These are phyloP conservation scores for Hanseniaspora guilliermondii DNA, from an alignment of 805 yeast genomes.

Conservation along the genomic window DNA sequence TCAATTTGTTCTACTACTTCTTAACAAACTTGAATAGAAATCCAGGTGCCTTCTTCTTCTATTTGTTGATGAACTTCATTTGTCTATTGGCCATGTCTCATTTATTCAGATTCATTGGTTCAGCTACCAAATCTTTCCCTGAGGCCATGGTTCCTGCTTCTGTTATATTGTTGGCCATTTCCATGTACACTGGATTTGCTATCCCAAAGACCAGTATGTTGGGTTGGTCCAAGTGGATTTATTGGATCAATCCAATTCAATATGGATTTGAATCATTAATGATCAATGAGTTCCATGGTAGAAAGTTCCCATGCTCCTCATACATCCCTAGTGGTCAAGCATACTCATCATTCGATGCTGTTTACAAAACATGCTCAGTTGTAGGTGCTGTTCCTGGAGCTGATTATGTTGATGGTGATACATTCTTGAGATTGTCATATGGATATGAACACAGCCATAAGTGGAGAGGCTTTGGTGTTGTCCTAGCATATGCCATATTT, in stretches of 20 bases:
- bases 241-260: constrained; percentile 46
- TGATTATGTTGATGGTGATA: constrained; percentile 39
- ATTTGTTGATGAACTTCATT: constrained; percentile 32
- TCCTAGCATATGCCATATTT: constrained; percentile 41
- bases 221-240: constrained; percentile 58
- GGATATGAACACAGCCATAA: constrained; percentile 35
- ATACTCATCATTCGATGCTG: constrained; percentile 27
- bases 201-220: constrained; percentile 44
- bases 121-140: constrained; percentile 35
- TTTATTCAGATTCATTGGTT: constrained; percentile 42
- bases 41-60: constrained; percentile 45
- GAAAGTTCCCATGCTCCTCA: constrained; percentile 34
- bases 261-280: constrained; percentile 47
- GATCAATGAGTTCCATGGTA: constrained; percentile 43
- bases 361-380: constrained; percentile 41
- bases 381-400: constrained; percentile 47
- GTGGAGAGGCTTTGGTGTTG: constrained; percentile 59
- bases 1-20: constrained; percentile 41
- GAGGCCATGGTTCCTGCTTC: constrained; percentile 52
- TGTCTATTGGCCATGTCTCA: constrained; percentile 44
- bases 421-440: constrained; percentile 35
- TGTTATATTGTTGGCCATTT: constrained; percentile 35
- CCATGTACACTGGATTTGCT: constrained; percentile 46
- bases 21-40: constrained; percentile 41
- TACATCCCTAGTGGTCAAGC: constrained; percentile 40